Evolutionary conservation across 2,329 filamentous ascomycete genomes (phyloP).

Genomic region (Colletotrichum lini): DNA sequence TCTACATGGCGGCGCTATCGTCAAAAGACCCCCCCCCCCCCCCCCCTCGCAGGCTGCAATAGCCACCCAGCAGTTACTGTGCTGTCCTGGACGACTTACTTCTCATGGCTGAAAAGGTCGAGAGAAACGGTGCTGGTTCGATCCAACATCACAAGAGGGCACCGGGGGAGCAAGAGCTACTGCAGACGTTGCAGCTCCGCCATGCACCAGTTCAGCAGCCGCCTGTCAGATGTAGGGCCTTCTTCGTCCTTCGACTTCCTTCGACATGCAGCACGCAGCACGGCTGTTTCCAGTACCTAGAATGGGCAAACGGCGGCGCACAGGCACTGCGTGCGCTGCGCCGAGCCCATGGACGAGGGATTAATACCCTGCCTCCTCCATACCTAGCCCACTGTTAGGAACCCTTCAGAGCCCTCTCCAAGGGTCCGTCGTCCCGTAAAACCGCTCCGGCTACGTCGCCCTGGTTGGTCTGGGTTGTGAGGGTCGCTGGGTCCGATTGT

Average conservation of each 20-base stretch:
- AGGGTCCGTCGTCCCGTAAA: background rate
- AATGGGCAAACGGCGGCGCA: background rate
- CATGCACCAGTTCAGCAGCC: no score
- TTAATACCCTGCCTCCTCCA: background rate
- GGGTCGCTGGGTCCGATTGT: slow-evolving; percentile 15
- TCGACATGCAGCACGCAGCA: background rate
- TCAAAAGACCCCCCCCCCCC: no score
- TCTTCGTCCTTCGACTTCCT: no score
- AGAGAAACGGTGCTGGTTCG: slow-evolving; percentile 19
- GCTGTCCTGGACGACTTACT: slow-evolving; percentile 4
- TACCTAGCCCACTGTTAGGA: slow-evolving; percentile 7
- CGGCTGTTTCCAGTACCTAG: background rate
- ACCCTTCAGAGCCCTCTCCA: background rate
- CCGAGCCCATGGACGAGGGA: slow-evolving; percentile 12
- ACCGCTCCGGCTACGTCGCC: background rate
- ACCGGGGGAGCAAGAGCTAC: slow-evolving; percentile 10
- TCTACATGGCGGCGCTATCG: no score
- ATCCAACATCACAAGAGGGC: background rate
- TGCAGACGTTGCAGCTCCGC: slow-evolving; percentile 17
- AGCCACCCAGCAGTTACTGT: no score
- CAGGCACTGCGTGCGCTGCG: background rate
- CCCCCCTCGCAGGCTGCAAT: no score
- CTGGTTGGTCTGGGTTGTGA: slow-evolving; percentile 26
- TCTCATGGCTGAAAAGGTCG: background rate
- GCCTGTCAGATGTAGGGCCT: no score